Percentiles rank a stretch among this genome's conserved stretches.
Conservation (phyloP, 2,329 filamentous ascomycete species). For the Monosporascus sp. region DNA sequence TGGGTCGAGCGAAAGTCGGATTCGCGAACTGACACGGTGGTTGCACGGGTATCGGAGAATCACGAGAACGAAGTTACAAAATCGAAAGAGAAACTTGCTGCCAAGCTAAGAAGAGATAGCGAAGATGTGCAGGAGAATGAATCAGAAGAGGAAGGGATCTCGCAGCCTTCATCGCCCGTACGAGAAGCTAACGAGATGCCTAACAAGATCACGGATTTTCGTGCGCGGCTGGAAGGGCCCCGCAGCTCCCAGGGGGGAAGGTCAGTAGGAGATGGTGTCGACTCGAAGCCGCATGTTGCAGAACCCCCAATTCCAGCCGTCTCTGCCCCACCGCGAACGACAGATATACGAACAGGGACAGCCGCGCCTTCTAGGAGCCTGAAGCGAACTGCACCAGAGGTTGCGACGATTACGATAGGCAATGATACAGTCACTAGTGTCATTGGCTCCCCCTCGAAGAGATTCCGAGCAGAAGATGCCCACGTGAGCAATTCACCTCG, state of each 20-base stretch:
- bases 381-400: constrained; percentile 55
- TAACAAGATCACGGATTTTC: constrained; percentile 29
- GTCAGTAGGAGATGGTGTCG: constrained; percentile 1
- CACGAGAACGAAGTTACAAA: constrained; percentile 1
- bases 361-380: constrained; percentile 26
- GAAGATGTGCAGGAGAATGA: constrained; percentile 3
- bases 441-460: constrained; percentile 54
- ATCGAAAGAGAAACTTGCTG: constrained; percentile 5
- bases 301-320: constrained; percentile 31
- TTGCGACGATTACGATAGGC: constrained; percentile 72
- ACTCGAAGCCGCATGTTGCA: background rate
- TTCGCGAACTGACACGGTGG: constrained; percentile 6
- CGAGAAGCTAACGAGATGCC: constrained; percentile 10
- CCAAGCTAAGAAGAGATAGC: constrained; percentile 5
- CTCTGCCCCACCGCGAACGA: constrained; percentile 23
- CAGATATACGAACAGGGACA: constrained; percentile 19
- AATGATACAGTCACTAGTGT: constrained; percentile 60
- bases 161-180: constrained; percentile 2
- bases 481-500: constrained; percentile 24
- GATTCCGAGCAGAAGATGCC: constrained; percentile 35
- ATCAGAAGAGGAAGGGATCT: constrained; percentile 1
- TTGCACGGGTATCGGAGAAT: constrained; percentile 2
- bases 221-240: constrained; percentile 27
- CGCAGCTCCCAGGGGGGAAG: constrained; percentile 8
- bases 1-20: constrained; percentile 22